phyloP scores from a whole-genome alignment of 2,329 filamentous ascomycete species.

The Pseudohalonectria lignicola region DNA sequence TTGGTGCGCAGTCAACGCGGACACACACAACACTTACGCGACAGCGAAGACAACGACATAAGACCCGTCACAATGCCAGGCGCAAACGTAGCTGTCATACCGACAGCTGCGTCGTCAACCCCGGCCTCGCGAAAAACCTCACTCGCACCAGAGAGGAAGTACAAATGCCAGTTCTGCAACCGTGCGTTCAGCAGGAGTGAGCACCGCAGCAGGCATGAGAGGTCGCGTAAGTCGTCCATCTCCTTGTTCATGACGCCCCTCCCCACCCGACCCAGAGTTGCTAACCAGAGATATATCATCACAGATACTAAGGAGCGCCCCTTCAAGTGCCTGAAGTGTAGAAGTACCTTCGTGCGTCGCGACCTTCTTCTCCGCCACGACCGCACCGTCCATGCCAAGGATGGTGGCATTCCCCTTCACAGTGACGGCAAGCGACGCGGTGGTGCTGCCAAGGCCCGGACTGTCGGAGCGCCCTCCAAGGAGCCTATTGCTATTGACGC shows the following conservation, averaged over 20 bases:
- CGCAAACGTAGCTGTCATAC: conserved; percentile 53
- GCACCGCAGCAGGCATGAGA: conserved; percentile 91
- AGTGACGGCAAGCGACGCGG: conserved; percentile 86
- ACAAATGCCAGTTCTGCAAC: conserved; percentile 99
- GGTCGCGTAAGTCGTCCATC: conserved; percentile 71
- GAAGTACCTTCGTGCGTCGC: conserved; percentile 95
- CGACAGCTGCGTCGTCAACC: conserved; percentile 55
- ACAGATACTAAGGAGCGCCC: conserved; percentile 98
- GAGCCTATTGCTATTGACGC: conserved; percentile 72
- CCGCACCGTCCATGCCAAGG: conserved; percentile 95
- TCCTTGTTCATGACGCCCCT: conserved; percentile 2
- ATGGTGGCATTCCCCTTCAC: conserved; percentile 86
- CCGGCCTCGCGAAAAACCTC: conserved; percentile 66
- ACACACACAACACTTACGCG: background rate
- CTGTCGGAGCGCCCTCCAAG: conserved; percentile 59
- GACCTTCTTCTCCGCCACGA: conserved; percentile 95
- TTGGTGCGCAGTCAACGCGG: too few relatives aligned
- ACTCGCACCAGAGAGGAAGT: conserved; percentile 85
- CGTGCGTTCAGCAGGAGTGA: conserved; percentile 95
- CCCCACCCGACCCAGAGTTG: too few relatives aligned
- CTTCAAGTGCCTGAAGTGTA: conserved; percentile 97
- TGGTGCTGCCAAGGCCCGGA: conserved; percentile 54
- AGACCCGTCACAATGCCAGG: conserved; percentile 51
- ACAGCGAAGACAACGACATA: conserved; percentile 16
- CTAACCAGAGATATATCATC: too few relatives aligned